Base-by-base conservation (phyloP, 2,329 filamentous ascomycete genomes). In the Rachicladosporium sp. region DNA sequence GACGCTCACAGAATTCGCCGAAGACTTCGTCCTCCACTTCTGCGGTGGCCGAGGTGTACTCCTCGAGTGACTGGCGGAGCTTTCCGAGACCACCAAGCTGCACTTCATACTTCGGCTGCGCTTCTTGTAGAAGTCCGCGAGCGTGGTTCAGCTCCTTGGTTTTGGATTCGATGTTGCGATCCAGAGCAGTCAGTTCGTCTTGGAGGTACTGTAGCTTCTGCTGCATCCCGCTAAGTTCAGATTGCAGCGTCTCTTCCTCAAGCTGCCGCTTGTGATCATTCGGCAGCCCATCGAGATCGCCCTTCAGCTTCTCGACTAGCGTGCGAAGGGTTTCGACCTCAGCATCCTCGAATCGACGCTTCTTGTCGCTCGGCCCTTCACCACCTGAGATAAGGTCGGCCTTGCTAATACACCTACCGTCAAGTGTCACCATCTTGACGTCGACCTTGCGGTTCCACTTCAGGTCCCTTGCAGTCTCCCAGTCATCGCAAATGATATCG, bases 391-490 rank as follows among this genome's bases (percentile, higher is more conserved):
- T 96, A 38, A 93, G 72, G 55, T 91, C 91, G 34, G 84, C 87
- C 59, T 96, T 96, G 66, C 94, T 87, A 47, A 98, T 95, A 44
- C 98, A 82, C 40, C 82, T 89, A n/a, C 91, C 91, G 55, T 96
- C 88, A 9, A 96, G 63, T 1, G 88, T 93, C 9, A 98, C 89
- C 4, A 89, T 88, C 61, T 96, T 96, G 38, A 93, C 88, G 43
- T 88, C 82, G 27, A 95, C 80, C 27, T 76, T 80, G 47, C 78
- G 81, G 42, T 83, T 78, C 57, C 93, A 96, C 56, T 86, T 88
- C 34, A 98, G 79, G 42, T 89, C 75, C 59, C 93, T 93, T 21
- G 91, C 91, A 39, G 91, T 79, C 3, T 81, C 74, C 29, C 95
- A 69, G 40, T 76, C 83, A 60, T 98, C 91, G 55, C 89, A 96